A percentile compares a stretch with the other conserved stretches of the same genome.
Conservation (phyloP, 306 rosid species). For the Rubus parviflorus region DNA sequence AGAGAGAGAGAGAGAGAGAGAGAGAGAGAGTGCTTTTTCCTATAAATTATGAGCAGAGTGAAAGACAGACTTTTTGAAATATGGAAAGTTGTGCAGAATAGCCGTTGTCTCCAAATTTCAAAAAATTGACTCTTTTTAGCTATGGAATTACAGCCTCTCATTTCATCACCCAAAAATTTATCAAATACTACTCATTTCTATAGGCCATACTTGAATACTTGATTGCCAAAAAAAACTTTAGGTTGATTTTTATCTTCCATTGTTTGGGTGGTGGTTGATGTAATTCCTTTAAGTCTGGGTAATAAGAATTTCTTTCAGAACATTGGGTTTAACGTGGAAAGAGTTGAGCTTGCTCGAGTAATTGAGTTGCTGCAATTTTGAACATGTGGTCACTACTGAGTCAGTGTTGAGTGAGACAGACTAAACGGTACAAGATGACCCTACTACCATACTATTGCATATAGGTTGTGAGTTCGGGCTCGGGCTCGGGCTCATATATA, state of each 20-base stretch:
- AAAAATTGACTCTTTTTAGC: neutral
- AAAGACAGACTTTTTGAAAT: conserved; percentile 44
- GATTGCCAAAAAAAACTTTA: neutral
- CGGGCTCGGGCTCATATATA: too few relatives aligned
- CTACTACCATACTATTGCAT: neutral
- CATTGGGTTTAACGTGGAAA: neutral
- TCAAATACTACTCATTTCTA: too few relatives aligned
- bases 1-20: conserved; percentile 18
- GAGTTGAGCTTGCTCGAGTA: neutral
- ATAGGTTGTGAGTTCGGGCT: too few relatives aligned
- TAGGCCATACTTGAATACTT: too few relatives aligned
- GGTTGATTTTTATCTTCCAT: neutral
- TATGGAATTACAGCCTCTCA: neutral
- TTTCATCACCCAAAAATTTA: too few relatives aligned
- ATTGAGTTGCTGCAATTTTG: neutral
- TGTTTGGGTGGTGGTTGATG: neutral
- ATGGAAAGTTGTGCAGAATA: conserved; percentile 29
- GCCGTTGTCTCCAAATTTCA: conserved; percentile 32
- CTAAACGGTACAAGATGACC: neutral
- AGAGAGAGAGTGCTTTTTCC: conserved; percentile 24
- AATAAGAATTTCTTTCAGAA: neutral
- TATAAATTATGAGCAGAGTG: conserved; percentile 26
- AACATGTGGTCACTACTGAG: neutral
- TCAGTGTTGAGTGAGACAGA: neutral
- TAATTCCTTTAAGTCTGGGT: neutral